Conservation (phyloP, 768 basidiomycete genomes). For the Tephrocybe sp. region DNA sequence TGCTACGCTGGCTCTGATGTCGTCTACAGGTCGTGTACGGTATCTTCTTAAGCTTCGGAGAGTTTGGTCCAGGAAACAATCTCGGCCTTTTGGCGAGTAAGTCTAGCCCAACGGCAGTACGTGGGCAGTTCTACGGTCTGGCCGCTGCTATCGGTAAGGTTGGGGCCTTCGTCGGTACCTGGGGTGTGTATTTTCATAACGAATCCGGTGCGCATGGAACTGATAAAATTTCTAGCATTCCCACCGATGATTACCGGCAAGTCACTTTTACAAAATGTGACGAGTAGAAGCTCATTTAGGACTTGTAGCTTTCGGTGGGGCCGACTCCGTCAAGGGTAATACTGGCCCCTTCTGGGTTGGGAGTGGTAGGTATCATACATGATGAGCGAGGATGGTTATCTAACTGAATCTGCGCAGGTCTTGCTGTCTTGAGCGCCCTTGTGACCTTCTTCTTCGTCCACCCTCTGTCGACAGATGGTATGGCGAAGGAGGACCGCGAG, state of each 20-base stretch:
- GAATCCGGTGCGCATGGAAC: too few species aligned
- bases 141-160: constrained; percentile 87
- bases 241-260: constrained; percentile 63
- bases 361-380: constrained; percentile 48
- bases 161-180: constrained; percentile 83
- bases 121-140: constrained; percentile 83
- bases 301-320: constrained; percentile 61
- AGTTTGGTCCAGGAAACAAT: constrained; percentile 87
- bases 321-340: constrained; percentile 52
- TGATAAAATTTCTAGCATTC: constrained; percentile 44
- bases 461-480: constrained; percentile 75
- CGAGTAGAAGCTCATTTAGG: constrained; percentile 4
- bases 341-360: constrained; percentile 90
- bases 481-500: constrained; percentile 70
- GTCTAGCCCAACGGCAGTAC: constrained; percentile 79
- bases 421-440: constrained; percentile 78
- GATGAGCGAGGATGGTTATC: neutral
- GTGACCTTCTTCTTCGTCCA: constrained; percentile 72
- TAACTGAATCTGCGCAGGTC: constrained; percentile 33
- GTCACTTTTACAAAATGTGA: constrained; percentile 12
- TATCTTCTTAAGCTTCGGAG: constrained; percentile 87
- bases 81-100: constrained; percentile 86
- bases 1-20: constrained; percentile 1
- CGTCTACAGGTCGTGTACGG: constrained; percentile 73
- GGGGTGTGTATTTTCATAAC: constrained; percentile 46